phyloP scores from a whole-genome alignment of 1,139 yeast genomes.

The Magnusiomyces tetraspermus region DNA sequence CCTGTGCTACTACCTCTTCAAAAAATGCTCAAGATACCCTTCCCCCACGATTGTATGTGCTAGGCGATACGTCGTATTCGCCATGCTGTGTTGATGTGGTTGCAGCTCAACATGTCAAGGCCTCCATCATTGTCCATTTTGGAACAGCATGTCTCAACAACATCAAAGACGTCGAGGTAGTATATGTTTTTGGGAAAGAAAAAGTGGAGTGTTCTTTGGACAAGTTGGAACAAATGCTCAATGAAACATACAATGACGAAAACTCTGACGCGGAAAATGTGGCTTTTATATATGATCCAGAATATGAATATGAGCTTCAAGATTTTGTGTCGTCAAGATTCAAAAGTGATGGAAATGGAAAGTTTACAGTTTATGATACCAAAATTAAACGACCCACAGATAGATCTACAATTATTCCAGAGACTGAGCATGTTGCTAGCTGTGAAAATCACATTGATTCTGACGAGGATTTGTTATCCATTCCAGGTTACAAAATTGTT shows the following conservation, averaged over 20 bases:
- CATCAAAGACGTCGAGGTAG: slow-evolving; percentile 54
- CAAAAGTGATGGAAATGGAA: not conserved
- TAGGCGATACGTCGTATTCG: slow-evolving; percentile 94
- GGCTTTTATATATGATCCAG: slow-evolving; percentile 29
- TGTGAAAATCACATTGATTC: not conserved
- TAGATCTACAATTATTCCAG: slow-evolving; percentile 1
- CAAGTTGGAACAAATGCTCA: slow-evolving; percentile 21
- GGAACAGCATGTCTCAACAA: slow-evolving; percentile 92
- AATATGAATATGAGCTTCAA: slow-evolving; percentile 20
- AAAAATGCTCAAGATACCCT: no score
- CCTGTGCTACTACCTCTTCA: no score
- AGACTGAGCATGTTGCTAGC: not conserved
- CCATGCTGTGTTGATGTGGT: slow-evolving; percentile 96
- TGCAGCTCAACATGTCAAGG: slow-evolving; percentile 86
- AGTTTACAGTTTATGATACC: not conserved
- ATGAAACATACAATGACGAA: slow-evolving; percentile 4
- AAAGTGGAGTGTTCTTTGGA: slow-evolving; percentile 15
- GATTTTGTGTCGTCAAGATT: slow-evolving; percentile 14
- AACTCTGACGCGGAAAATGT: slow-evolving; percentile 14
- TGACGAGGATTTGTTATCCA: slow-evolving; percentile 7
- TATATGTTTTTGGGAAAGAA: slow-evolving; percentile 62
- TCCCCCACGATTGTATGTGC: slow-evolving; percentile 25
- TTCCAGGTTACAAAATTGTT: slow-evolving; percentile 20
- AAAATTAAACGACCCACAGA: not conserved
- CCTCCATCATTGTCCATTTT: slow-evolving; percentile 81